Evolutionary conservation across 2,329 filamentous ascomycete species (phyloP), one percentile per base, ranked within the genome.

Genomic region (Volutella citrinella): DNA sequence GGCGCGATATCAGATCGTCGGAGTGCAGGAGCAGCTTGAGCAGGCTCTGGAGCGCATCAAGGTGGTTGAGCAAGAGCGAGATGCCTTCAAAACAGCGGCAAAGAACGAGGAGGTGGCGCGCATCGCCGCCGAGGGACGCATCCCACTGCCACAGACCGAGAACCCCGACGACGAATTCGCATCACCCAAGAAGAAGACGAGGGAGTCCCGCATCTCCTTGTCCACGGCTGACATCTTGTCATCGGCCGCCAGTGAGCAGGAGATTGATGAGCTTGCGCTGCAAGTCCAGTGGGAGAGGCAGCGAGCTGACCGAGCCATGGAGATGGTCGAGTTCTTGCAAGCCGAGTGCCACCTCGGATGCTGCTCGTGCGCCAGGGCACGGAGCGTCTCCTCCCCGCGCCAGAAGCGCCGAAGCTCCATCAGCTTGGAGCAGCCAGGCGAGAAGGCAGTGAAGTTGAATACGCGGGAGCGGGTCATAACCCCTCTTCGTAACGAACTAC

Each of bases 321-420:
- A 88, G 40, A 77, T 84, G 52, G 70, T 88, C 29, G 82, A 89
- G 19, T 90, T 87, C 59, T 68, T 90, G 55, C 78, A 86, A 53
- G 74, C 84, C 34, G 85, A 91, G 57, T 88, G 83, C 56, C 72
- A 78, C 30, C 73, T 89, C 45, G 72, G 74, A 28, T 79, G 75
- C 59, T 87, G 84, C 63, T 66, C 74, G 2, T 83, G 80, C 54
- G 73, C 66, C 40, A 73, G 66, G 36, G 46, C 52, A 12, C 20
- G 20, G 12, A 22, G 12, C 20, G 20, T 22, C 1, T 42, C 42
- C 11, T 32, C 32, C 7, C 41, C 40, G 24, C 52, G 49, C 27
- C 40, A 35, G 24, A 55, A 45, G 38, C 49, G 48, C 18, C 44
- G 46, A 33, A 51, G 45, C 32, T 54, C 47, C 16, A 41, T 45